Evolutionary conservation across 352 stramenopile genomes (phyloP), one percentile per base, ranked within the genome.

Genomic region (Globisporangium carolinianum): DNA sequence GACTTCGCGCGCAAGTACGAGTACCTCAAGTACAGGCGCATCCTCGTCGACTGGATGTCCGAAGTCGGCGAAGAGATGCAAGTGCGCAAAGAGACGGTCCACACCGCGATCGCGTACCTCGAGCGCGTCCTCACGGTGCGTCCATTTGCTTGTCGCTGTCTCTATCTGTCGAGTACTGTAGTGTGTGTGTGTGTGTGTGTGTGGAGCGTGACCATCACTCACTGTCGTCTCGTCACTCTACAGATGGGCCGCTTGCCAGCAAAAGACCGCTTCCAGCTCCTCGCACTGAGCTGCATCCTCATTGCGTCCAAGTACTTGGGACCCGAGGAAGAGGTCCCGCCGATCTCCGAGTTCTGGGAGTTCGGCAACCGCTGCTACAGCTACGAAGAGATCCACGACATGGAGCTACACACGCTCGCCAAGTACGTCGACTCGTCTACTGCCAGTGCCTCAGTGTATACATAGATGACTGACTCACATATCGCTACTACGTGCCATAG

Each of bases 311-410:
- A 95, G 74, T 88, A 82, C 55, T 65, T 80, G 45, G 84, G 79
- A 14, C 79, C 79, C 0, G 86, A 95, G 58, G 81, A 87, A 39
- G 84, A 95, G 57, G 71, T 95, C 32, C 83, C 86, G 7, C 76
- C 76, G 3, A 83, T 92, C 54, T 75, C 79, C 32, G 81, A 94
- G 63, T 93, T 95, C 58, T 91, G 77, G 72, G 86, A 91, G 60
- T 91, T 90, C 63, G 86, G 81, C 52, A 89, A 94, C 63, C 77
- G 77, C 38, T 87, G 83, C 70, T 95, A 94, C 68, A 82, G 82
- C 37, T 86, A 80, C 58, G 78, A 93, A 11, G 81, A 91, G 58
- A 94, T 95, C 64, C 80, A 83, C 61, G 67, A 80, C 45, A 74
- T 87, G 50, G 86, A 95, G 55, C 68, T 86, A 17, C 67, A 71